These are phyloP conservation scores for Lecanicillium sp. DNA, from an alignment of 2,329 filamentous ascomycete genomes.

Conservation along the genomic window DNA sequence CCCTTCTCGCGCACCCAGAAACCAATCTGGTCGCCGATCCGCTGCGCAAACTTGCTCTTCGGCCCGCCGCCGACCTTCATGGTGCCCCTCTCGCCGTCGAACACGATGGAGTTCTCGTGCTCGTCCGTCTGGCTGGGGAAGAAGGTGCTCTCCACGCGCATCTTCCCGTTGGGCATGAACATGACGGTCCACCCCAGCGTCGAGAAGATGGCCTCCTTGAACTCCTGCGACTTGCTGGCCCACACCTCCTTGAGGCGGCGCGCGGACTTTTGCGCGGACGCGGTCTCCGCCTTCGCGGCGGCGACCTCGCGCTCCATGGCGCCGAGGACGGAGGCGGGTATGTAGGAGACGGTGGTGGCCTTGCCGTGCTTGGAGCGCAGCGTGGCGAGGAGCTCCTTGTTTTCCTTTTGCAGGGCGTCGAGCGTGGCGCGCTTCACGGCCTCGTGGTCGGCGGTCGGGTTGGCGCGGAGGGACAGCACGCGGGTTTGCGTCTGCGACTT, in stretches of 20 bases:
- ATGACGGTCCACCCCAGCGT: constrained; percentile 92
- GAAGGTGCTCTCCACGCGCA: constrained; percentile 82
- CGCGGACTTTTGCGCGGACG: constrained; percentile 74
- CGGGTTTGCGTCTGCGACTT: constrained; percentile 68
- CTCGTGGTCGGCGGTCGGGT: constrained; percentile 82
- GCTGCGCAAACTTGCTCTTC: constrained; percentile 74
- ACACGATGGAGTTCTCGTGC: constrained; percentile 70
- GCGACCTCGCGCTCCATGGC: constrained; percentile 69
- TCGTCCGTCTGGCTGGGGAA: constrained; percentile 64
- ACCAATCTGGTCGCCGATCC: constrained; percentile 80
- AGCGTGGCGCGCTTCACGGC: constrained; percentile 79
- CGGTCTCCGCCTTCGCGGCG: constrained; percentile 62
- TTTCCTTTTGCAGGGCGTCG: constrained; percentile 71
- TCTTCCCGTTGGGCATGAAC: constrained; percentile 95
- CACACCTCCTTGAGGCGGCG: constrained; percentile 88
- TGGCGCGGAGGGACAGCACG: constrained; percentile 80
- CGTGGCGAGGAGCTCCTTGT: constrained; percentile 72
- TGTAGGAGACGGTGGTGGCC: constrained; percentile 47
- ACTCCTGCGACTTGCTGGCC: constrained; percentile 84
- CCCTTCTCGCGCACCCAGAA: constrained; percentile 96
- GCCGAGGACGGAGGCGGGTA: constrained; percentile 72
- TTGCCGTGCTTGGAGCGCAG: constrained; percentile 43
- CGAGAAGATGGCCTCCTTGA: constrained; percentile 88
- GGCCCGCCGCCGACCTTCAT: constrained; percentile 97
- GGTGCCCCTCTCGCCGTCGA: constrained; percentile 88